phyloP scores from a whole-genome alignment of 1,139 yeast genomes.

The Geotrichum fermentans region DNA sequence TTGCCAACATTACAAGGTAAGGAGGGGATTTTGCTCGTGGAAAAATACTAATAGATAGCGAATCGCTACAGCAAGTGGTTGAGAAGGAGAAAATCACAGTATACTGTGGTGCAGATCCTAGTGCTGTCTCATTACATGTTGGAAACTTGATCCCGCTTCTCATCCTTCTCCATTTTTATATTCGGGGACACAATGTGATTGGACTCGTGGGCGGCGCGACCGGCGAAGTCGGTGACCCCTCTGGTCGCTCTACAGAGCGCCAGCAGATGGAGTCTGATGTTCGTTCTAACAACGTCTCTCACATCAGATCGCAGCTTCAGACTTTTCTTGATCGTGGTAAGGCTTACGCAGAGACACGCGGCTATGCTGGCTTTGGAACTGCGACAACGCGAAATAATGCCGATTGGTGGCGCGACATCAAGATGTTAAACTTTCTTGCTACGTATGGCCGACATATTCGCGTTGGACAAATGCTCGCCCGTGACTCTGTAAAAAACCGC shows the following conservation, averaged over 20 bases:
- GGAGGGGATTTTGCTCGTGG: not conserved
- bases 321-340: conserved; percentile 58
- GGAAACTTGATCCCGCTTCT: conserved; percentile 87
- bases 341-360: conserved; percentile 55
- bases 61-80: conserved; percentile 39
- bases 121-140: conserved; percentile 81
- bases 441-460: conserved; percentile 75
- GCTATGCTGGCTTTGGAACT: conserved; percentile 41
- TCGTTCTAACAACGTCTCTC: conserved; percentile 53
- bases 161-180: conserved; percentile 74
- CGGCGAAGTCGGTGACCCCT: conserved; percentile 94
- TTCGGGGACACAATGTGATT: conserved; percentile 77
- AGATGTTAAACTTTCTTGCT: conserved; percentile 72
- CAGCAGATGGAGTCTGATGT: conserved; percentile 48
- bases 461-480: conserved; percentile 77
- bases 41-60: conserved; percentile 20
- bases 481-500: conserved; percentile 81
- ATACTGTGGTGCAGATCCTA: conserved; percentile 96
- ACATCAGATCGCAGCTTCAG: conserved; percentile 59
- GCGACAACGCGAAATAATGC: conserved; percentile 56
- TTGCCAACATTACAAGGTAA: not conserved
- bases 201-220: conserved; percentile 96
- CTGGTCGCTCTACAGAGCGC: conserved; percentile 82
- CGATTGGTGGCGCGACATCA: conserved; percentile 79
- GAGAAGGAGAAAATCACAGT: conserved; percentile 47